Percentiles rank a stretch among this genome's conserved stretches.
These are phyloP conservation scores for Chaetomium olivaceum DNA, from an alignment of 2,329 filamentous ascomycete species.

Conservation along the genomic window DNA sequence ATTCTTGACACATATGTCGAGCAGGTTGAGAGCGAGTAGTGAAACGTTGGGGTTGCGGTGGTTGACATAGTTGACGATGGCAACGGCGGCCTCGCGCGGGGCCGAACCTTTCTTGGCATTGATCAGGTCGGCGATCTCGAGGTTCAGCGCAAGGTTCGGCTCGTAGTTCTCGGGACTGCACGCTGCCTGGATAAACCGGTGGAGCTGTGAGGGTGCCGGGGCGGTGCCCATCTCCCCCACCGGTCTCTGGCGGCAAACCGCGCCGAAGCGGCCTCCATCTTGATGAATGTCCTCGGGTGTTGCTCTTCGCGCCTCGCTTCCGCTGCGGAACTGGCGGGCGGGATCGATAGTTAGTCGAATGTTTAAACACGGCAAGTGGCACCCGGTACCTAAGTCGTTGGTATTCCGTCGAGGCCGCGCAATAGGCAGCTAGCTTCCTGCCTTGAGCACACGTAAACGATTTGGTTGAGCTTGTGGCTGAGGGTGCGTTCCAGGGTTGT, in stretches of 20 bases:
- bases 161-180: slow-evolving; percentile 98
- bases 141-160: slow-evolving; percentile 91
- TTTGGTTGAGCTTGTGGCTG: slow-evolving; percentile 15
- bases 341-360: background rate
- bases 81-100: slow-evolving; percentile 89
- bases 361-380: background rate
- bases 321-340: background rate
- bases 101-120: slow-evolving; percentile 96
- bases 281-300: slow-evolving; percentile 9
- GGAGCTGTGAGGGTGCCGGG: slow-evolving; percentile 79
- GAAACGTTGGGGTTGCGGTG: slow-evolving; percentile 96
- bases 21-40: slow-evolving; percentile 82
- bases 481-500: background rate
- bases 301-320: background rate
- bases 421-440: background rate
- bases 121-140: slow-evolving; percentile 95
- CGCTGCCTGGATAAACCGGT: slow-evolving; percentile 93
- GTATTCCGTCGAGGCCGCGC: background rate
- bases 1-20: slow-evolving; percentile 99
- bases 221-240: slow-evolving; percentile 79
- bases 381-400: background rate
- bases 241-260: slow-evolving; percentile 94
- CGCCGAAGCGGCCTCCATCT: slow-evolving; percentile 94
- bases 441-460: slow-evolving; percentile 1
- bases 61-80: slow-evolving; percentile 93